Evolutionary conservation across 2,329 filamentous ascomycete species (phyloP).

Genomic region (Calonectria naviculata): DNA sequence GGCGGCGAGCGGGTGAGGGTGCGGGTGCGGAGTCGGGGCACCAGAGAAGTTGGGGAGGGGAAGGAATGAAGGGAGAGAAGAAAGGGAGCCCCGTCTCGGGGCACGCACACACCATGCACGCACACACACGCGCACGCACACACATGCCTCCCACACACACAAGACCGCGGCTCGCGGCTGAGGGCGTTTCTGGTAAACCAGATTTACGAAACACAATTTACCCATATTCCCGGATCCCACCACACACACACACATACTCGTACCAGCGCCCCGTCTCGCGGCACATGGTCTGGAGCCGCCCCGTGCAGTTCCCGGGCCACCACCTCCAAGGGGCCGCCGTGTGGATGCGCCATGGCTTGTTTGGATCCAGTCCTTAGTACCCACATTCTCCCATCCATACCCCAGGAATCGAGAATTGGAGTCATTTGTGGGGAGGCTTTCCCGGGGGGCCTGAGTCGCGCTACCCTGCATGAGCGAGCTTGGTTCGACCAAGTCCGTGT

Average conservation of each 20-base stretch:
- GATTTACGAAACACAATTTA: not conserved
- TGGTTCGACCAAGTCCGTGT: not conserved
- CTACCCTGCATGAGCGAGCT: not conserved
- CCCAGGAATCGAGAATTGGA: slow-evolving; percentile 13
- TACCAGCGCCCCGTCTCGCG: not conserved
- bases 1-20: not conserved
- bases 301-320: not conserved
- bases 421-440: slow-evolving; percentile 13
- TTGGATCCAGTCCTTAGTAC: not conserved
- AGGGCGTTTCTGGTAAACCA: too few relatives aligned
- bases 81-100: not conserved
- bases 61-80: too few relatives aligned
- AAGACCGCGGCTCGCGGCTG: not conserved
- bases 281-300: not conserved
- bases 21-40: not conserved
- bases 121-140: not conserved
- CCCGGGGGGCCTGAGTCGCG: slow-evolving; percentile 7
- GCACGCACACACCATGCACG: not conserved
- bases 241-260: too few relatives aligned
- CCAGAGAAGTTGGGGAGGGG: not conserved
- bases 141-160: not conserved
- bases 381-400: slow-evolving; percentile 4
- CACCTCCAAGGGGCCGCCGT: not conserved
- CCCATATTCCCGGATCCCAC: not conserved
- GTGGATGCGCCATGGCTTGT: not conserved